A percentile compares a stretch with the other conserved stretches of the same genome.
These are phyloP conservation scores for Botrytis paeoniae DNA, from an alignment of 2,329 filamentous ascomycete genomes.

Conservation along the genomic window DNA sequence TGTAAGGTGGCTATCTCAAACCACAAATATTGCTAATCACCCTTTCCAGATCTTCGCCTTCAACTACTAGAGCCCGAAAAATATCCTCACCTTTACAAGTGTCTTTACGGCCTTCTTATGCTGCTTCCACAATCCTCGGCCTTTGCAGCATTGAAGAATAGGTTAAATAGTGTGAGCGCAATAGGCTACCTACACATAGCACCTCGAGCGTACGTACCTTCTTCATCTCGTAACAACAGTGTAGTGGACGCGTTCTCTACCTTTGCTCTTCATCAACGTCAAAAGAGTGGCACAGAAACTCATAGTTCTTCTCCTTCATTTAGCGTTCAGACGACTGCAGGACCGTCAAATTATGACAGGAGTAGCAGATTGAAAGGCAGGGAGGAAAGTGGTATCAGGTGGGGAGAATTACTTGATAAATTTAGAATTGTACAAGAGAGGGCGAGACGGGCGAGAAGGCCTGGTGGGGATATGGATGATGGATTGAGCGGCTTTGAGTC, in stretches of 20 bases:
- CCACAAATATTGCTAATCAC: slow-evolving; percentile 23
- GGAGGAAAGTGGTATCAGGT: slow-evolving; percentile 82
- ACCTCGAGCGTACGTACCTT: slow-evolving; percentile 66
- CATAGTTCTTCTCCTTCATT: slow-evolving; percentile 34
- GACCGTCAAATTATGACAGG: slow-evolving; percentile 62
- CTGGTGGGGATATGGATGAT: slow-evolving; percentile 45
- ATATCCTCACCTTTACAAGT: slow-evolving; percentile 94
- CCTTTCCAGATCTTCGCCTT: slow-evolving; percentile 72
- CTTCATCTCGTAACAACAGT: slow-evolving; percentile 39
- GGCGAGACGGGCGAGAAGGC: slow-evolving; percentile 67
- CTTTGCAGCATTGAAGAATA: slow-evolving; percentile 93
- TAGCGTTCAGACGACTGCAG: slow-evolving; percentile 48
- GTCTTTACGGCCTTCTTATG: slow-evolving; percentile 95
- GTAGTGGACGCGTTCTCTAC: slow-evolving; percentile 36
- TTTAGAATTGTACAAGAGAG: slow-evolving; percentile 89
- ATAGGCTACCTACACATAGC: slow-evolving; percentile 91
- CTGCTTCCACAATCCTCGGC: slow-evolving; percentile 96
- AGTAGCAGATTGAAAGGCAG: slow-evolving; percentile 72
- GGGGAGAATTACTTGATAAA: slow-evolving; percentile 90
- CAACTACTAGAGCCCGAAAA: slow-evolving; percentile 94
- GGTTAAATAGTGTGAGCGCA: slow-evolving; percentile 92
- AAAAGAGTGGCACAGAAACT: slow-evolving; percentile 35
- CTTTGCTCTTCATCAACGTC: slow-evolving; percentile 36
- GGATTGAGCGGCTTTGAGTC: slow-evolving; percentile 51
- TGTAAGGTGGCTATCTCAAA: slow-evolving; percentile 56